Evolutionary conservation across 2,329 filamentous ascomycete species (phyloP).

Genomic region (Sclerotinia minor): DNA sequence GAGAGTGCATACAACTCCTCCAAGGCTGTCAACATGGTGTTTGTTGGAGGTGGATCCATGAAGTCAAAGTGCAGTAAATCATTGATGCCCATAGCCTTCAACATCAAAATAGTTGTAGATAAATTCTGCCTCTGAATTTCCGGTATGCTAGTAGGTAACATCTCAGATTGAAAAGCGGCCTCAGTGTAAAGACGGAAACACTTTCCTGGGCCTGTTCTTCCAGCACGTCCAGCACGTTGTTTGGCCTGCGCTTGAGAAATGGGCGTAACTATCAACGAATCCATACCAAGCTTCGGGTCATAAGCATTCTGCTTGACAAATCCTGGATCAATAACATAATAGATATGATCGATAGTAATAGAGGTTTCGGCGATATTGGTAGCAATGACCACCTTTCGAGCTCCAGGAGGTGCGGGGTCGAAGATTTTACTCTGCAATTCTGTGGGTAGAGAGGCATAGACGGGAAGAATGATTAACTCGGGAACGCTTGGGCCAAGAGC

Average conservation of each 20-base stretch:
- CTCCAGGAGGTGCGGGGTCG: slow-evolving; percentile 82
- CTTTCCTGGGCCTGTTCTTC: slow-evolving; percentile 92
- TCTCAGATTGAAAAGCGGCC: slow-evolving; percentile 91
- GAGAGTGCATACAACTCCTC: slow-evolving; percentile 93
- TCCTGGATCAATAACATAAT: slow-evolving; percentile 94
- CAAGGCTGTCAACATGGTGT: slow-evolving; percentile 94
- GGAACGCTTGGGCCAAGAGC: slow-evolving; percentile 86
- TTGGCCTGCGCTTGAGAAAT: slow-evolving; percentile 97
- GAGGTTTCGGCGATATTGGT: slow-evolving; percentile 98
- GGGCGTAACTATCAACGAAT: slow-evolving; percentile 90
- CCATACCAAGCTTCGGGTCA: slow-evolving; percentile 96
- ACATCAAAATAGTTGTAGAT: slow-evolving; percentile 89
- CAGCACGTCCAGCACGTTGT: slow-evolving; percentile 88
- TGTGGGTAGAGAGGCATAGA: slow-evolving; percentile 91
- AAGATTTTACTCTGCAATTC: slow-evolving; percentile 96
- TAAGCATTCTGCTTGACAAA: slow-evolving; percentile 99
- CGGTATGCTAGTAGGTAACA: slow-evolving; percentile 93
- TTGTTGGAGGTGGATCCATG: slow-evolving; percentile 96
- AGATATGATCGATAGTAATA: slow-evolving; percentile 96
- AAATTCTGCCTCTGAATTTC: slow-evolving; percentile 96
- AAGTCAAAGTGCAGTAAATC: slow-evolving; percentile 97
- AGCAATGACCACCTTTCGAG: slow-evolving; percentile 91
- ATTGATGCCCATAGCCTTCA: slow-evolving; percentile 99
- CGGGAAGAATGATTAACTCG: slow-evolving; percentile 86
- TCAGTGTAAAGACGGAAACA: slow-evolving; percentile 96